Evolutionary conservation across 352 stramenopile species (phyloP).

Genomic region (Stephanocyclus meneghinianus): DNA sequence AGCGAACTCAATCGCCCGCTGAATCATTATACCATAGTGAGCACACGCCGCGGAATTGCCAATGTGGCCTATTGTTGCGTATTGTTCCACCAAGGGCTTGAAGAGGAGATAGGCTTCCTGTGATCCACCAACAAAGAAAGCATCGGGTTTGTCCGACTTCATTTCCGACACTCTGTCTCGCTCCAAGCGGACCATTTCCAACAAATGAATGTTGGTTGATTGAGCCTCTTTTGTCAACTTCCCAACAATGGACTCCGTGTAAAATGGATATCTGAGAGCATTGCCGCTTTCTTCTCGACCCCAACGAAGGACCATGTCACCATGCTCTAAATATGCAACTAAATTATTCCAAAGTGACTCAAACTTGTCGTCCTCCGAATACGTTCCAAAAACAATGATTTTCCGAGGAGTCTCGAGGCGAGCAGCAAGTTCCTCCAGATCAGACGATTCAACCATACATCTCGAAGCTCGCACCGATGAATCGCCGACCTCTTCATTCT

Average conservation of each 20-base stretch:
- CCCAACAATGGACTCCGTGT: constrained; percentile 24
- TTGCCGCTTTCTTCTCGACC: constrained; percentile 33
- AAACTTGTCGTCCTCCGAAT: constrained; percentile 34
- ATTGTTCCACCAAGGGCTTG: constrained; percentile 23
- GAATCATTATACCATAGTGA: constrained; percentile 47
- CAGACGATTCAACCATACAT: constrained; percentile 37
- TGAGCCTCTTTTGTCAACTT: constrained; percentile 44
- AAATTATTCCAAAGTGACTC: constrained; percentile 39
- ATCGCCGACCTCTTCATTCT: constrained; percentile 3
- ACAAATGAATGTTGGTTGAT: constrained; percentile 30
- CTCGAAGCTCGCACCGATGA: constrained; percentile 16
- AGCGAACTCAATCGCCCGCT: constrained; percentile 42
- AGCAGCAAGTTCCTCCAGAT: constrained; percentile 26
- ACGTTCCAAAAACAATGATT: constrained; percentile 48
- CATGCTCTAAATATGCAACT: constrained; percentile 15
- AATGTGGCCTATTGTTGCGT: constrained; percentile 29
- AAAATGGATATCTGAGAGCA: constrained; percentile 23
- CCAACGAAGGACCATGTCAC: constrained; percentile 48
- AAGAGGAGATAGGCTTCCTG: constrained; percentile 20
- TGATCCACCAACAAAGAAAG: constrained; percentile 42
- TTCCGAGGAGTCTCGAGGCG: constrained; percentile 28
- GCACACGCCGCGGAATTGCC: constrained; percentile 37
- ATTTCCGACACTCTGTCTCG: constrained; percentile 13
- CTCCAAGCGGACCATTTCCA: constrained; percentile 52
- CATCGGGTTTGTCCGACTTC: constrained; percentile 7